Conservation (phyloP, 2,329 filamentous ascomycete genomes). For the Coniella lustricola region DNA sequence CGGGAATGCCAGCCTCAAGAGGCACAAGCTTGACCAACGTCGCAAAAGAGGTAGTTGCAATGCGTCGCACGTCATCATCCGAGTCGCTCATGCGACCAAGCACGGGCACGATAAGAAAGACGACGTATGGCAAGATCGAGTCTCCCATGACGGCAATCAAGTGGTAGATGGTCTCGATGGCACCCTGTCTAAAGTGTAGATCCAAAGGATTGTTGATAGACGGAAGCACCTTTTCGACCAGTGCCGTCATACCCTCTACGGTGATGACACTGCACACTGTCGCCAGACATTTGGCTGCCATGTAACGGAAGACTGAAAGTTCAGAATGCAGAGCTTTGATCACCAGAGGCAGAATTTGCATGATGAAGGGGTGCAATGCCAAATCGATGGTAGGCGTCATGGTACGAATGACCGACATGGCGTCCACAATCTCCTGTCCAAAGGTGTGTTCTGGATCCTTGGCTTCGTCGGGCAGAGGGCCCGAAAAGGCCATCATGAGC, state of each 20-base stretch:
- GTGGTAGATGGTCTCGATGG: constrained; percentile 93
- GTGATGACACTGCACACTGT: constrained; percentile 96
- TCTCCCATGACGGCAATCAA: constrained; percentile 98
- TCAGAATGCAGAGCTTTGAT: constrained; percentile 82
- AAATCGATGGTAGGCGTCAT: constrained; percentile 82
- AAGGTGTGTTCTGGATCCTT: constrained; percentile 65
- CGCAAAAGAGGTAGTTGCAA: constrained; percentile 94
- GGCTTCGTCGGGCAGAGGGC: constrained; percentile 64
- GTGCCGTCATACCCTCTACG: constrained; percentile 88
- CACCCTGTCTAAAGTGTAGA: constrained; percentile 82
- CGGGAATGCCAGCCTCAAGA: constrained; percentile 92
- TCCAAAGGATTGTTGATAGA: constrained; percentile 88
- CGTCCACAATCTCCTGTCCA: constrained; percentile 91
- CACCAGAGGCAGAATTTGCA: constrained; percentile 76
- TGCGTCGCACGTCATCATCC: constrained; percentile 87
- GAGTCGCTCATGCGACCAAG: constrained; percentile 97
- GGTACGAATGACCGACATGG: constrained; percentile 84
- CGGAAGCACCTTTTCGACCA: constrained; percentile 88
- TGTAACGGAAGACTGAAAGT: constrained; percentile 89
- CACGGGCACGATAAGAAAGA: constrained; percentile 96
- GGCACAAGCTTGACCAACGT: constrained; percentile 96
- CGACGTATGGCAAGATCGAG: constrained; percentile 90
- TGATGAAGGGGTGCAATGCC: constrained; percentile 70
- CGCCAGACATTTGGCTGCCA: constrained; percentile 93
- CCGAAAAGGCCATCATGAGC: constrained; percentile 65